Base-by-base conservation (phyloP, 2,329 filamentous ascomycete species). In the Cercospora sp. region DNA sequence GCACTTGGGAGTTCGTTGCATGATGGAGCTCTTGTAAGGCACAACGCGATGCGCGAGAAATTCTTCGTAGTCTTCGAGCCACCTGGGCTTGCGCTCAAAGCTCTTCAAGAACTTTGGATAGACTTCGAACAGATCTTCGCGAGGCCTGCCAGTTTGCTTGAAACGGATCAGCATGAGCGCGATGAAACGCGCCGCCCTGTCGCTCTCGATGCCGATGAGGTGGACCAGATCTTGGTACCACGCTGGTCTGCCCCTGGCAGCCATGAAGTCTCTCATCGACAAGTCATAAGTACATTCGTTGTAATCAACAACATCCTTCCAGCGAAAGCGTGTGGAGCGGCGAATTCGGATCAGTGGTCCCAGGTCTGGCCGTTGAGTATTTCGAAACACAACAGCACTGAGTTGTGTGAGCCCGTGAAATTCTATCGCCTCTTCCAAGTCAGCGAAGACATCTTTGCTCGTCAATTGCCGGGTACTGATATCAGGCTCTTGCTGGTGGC, bases 161-260 rank as follows among this genome's bases (percentile, higher is more conserved):
- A 28, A 60, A 36, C 45, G 40, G 23, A 64, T 13, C 8, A 66
- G 63, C 33, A 60, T 61, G 53, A 61, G 26, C 12, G 51, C 53
- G n/a, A 70, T 65, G 48, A 64, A 64, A 12, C 66, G 63, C 6
- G 66, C 63, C 10, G 68, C 66, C 5, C 68, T 60, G 23, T 70
- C 66, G 40, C 36, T 58, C 20, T 58, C 60, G 31, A 68, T 66
- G 28, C 33, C 48, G 18, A 71, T 53, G n/a, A 71, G 45, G 51
- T 71, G 61, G 12, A 67, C 23, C n/a, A 65, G 28, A 55, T 71
- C 69, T 20, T 40, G 65, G 33, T 40, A 67, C 69, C 69, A 71
- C 12, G 51, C 20, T 3, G 61, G 30, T 28, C 42, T 33, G 31
- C 53, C n/a, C 26, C 59, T 60, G 23, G 28, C 18, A 30, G 58